Evolutionary conservation across 345 rosid genomes (phyloP), one percentile per base, ranked within the genome.

Genomic region (Orychophragmus violaceus): DNA sequence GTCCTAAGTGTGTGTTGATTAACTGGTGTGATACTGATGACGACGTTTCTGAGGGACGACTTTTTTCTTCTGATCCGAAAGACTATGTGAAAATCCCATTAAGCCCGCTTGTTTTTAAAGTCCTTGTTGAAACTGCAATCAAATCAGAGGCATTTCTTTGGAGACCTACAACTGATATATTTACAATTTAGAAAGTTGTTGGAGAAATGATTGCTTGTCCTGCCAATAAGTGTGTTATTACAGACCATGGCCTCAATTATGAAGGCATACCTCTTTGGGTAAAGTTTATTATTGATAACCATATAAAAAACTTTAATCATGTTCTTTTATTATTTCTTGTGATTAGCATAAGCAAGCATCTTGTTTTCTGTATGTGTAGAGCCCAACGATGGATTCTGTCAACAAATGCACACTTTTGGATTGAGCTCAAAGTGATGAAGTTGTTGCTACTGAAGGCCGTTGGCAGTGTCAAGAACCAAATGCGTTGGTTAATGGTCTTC

Each of bases 161-260:
- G 44, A 32, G 61, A 56, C 44, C 44, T 56, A 0, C 10, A 4
- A 3, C 5, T 0, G 3, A 5, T 0, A 33, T 56, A 0, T 11
- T 0, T 3, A 56, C 17, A 0, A 1, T 56, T 11, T 11, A 56
- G 0, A 5, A 56, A 5, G 27, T 28, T 18, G 44, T 56, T 5
- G 42, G 44, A 0, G 3, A 56, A 5, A 19, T 56, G 18, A 33
- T 56, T 12, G 61, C 27, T 2, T 32, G 61, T 27, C 42, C 16
- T 0, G 16, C 3, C 10, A 5, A 0, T 5, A 18, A 56, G 2
- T 30, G 41, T 54, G 5, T 54, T 8, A 0, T 10, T 22, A 4
- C 6, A n/a, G 33, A 56, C n/a, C 0, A 30, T 0, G 13, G 1
- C 0, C 23, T 53, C 0, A 0, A 16, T 0, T 6, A 4, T 3